phyloP scores from a whole-genome alignment of 148 eudicot species.

The Cornus controversa region DNA sequence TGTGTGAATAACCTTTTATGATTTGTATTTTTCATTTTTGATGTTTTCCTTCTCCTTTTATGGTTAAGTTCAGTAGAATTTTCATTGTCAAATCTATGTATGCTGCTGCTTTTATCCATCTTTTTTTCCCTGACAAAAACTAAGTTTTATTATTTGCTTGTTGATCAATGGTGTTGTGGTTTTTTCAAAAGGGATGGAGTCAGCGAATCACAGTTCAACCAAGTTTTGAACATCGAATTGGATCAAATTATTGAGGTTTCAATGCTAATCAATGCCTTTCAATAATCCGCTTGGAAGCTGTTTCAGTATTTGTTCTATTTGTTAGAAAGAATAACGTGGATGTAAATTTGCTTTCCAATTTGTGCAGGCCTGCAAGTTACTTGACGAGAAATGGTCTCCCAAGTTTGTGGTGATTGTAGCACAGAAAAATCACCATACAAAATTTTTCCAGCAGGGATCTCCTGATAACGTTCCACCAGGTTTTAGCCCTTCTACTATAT shows the following conservation, averaged over 20 bases:
- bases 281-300: background rate
- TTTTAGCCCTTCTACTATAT: constrained; percentile 17
- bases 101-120: background rate
- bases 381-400: constrained; percentile 83
- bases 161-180: background rate
- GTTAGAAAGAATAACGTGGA: background rate
- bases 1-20: too few relatives aligned
- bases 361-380: constrained; percentile 70
- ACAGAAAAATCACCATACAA: constrained; percentile 90
- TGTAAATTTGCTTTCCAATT: background rate
- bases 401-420: constrained; percentile 80
- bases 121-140: too few relatives aligned
- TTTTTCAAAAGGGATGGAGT: constrained; percentile 71
- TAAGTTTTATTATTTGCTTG: background rate
- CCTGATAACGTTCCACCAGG: constrained; percentile 96
- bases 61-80: background rate
- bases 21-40: too few relatives aligned
- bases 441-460: constrained; percentile 68
- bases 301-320: background rate
- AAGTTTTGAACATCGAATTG: constrained; percentile 83
- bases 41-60: background rate
- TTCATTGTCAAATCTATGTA: background rate
- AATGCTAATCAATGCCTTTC: background rate
- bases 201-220: constrained; percentile 86
- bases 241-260: constrained; percentile 81